These are phyloP conservation scores for Debaryomycetaceae sp. DNA, from an alignment of 1,139 yeast genomes.

Conservation along the genomic window DNA sequence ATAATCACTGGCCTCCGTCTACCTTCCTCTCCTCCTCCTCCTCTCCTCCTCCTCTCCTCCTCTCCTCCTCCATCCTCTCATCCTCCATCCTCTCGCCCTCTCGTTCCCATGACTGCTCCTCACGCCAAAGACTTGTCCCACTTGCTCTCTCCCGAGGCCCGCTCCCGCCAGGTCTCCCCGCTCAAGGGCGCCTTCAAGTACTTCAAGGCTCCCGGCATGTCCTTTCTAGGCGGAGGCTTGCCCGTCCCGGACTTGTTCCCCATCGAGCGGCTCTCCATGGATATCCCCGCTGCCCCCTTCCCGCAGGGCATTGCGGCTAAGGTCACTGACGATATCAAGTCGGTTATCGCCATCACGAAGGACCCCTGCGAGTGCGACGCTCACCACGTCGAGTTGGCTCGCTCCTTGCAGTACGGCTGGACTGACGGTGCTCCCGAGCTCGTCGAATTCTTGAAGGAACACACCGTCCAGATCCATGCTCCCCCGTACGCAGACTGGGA, in stretches of 20 bases:
- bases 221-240: constrained; percentile 91
- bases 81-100: constrained; percentile 9
- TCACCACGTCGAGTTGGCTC: constrained; percentile 62
- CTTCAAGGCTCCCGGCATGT: constrained; percentile 61
- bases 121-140: constrained; percentile 61
- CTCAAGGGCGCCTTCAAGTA: constrained; percentile 78
- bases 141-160: constrained; percentile 69
- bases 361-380: constrained; percentile 20
- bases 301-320: constrained; percentile 62
- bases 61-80: constrained; percentile 5
- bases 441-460: constrained; percentile 59
- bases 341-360: constrained; percentile 35
- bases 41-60: neutral
- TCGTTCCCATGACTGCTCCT: constrained; percentile 11
- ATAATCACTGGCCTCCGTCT: neutral
- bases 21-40: neutral
- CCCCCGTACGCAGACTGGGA: constrained; percentile 61
- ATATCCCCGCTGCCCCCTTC: constrained; percentile 72
- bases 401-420: constrained; percentile 85
- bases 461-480: constrained; percentile 59
- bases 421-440: constrained; percentile 74
- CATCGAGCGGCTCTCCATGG: constrained; percentile 61
- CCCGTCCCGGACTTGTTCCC: constrained; percentile 91
- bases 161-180: constrained; percentile 65
- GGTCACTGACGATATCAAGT: constrained; percentile 38